Conservation (phyloP, 225 moss, liverwort and hornwort species). For the Physcomitrium patens region DNA sequence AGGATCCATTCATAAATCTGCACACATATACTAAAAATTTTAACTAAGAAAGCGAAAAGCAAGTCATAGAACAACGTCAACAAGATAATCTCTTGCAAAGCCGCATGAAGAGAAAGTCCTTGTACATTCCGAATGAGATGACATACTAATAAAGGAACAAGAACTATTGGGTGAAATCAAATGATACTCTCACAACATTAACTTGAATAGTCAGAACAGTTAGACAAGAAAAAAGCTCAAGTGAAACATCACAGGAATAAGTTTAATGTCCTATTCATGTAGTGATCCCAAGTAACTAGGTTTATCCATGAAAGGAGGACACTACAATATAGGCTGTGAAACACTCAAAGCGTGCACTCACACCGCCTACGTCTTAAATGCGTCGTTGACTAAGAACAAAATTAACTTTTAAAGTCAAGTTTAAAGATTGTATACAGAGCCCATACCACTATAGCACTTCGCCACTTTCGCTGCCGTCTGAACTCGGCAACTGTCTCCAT, state of each 20-base stretch:
- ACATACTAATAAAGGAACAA: neutral
- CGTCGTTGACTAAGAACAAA: neutral
- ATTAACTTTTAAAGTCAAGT: neutral
- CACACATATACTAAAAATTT: conserved; percentile 25
- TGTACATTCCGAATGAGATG: conserved; percentile 4
- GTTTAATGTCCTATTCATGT: too few relatives aligned
- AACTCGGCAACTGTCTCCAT: conserved; percentile 72
- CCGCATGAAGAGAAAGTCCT: neutral
- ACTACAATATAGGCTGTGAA: too few relatives aligned
- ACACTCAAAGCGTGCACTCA: neutral
- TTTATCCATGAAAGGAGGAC: too few relatives aligned
- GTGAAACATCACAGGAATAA: too few relatives aligned
- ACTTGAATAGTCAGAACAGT: neutral
- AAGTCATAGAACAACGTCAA: neutral
- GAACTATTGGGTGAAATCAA: neutral
- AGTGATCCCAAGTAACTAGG: too few relatives aligned
- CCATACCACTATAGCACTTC: conserved; percentile 66
- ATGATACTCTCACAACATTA: conserved; percentile 1
- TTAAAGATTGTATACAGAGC: conserved; percentile 2
- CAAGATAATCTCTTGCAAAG: neutral
- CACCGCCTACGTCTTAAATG: neutral
- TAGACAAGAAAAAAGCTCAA: too few relatives aligned
- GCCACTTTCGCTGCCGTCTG: conserved; percentile 73
- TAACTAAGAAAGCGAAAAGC: neutral
- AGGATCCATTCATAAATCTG: conserved; percentile 94